Evolutionary conservation across 257 asterid genomes (phyloP), one percentile per base, ranked within the genome.

Genomic region (Thymus mandschuricus): DNA sequence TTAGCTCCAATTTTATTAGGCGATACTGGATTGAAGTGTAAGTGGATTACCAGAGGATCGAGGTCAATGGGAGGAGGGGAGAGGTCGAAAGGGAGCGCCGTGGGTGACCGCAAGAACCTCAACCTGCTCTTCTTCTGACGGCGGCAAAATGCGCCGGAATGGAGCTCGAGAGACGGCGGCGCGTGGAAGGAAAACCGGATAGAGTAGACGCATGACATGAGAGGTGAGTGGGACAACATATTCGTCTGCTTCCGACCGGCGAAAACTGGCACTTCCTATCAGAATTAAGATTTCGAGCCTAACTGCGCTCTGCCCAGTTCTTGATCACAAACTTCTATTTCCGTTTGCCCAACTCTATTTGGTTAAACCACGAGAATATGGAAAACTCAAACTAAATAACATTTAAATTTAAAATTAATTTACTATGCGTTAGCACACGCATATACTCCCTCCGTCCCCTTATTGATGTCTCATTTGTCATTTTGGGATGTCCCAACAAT

Each of bases 1-100:
- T 33, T 33, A 33, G 35, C 35, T 33, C 35, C 35, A 33, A 55
- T 7, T 3, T 9, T 3, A 59, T 61, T 27, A 15, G 13, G 51
- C 57, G 28, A 10, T 21, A 69, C 30, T 48, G 2, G 61, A 40
- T 64, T 57, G 27, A 60, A 52, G 64, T 52, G 34, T 13, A 8
- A 34, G 45, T 52, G 41, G 76, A 88, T 74, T 79, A 92, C 95
- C 35, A 76, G 74, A 33, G 84, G 82, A 79, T 82, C 95, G 74
- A 84, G 89, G 84, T 90, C 98, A 65, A 92, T 90, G 33, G 98
- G 97, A 73, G 98, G 98, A 60, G 98, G 98, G 8, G 96, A 83
- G 76, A 85, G 90, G 81, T 92, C 96, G 79, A 88, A 92, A 48
- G 97, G 97, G 81, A 90, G 72, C 21, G 86, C 78, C 30, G 86